Evolutionary conservation across 805 yeast species (phyloP).

Genomic region (Monosporozyma servazzii): DNA sequence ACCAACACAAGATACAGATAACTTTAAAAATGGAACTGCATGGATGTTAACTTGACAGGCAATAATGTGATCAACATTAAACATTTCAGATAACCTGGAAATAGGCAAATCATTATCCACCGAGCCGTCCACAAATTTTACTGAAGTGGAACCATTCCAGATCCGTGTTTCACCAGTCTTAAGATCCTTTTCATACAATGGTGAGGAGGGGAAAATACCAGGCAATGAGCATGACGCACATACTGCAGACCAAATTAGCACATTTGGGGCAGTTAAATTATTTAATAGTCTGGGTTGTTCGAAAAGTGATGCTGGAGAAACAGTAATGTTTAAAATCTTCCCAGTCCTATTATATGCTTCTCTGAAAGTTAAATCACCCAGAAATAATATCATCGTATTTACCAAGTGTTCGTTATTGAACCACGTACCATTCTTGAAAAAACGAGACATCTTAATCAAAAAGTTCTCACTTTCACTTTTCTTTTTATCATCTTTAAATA

Average conservation of each 20-base stretch:
- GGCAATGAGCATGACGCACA: conserved; percentile 93
- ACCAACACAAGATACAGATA: conserved; percentile 60
- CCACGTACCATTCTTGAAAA: conserved; percentile 80
- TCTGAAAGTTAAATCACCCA: conserved; percentile 84
- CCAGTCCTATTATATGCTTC: conserved; percentile 93
- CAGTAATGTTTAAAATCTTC: conserved; percentile 80
- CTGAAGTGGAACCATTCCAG: conserved; percentile 63
- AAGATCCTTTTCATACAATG: conserved; percentile 72
- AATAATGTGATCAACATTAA: conserved; percentile 90
- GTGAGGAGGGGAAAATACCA: conserved; percentile 74
- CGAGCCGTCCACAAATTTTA: conserved; percentile 87
- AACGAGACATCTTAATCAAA: conserved; percentile 41
- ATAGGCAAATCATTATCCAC: conserved; percentile 90
- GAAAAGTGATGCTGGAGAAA: conserved; percentile 78
- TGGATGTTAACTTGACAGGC: conserved; percentile 97
- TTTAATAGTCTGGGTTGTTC: conserved; percentile 81
- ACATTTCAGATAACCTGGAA: conserved; percentile 83
- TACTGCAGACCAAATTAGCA: conserved; percentile 74
- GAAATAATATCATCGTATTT: conserved; percentile 59
- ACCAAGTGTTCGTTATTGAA: conserved; percentile 66
- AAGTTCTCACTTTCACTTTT: conserved; percentile 43
- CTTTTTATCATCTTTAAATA: conserved; percentile 48
- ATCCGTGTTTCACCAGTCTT: conserved; percentile 61
- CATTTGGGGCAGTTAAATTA: conserved; percentile 70
- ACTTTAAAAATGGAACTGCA: conserved; percentile 72